Evolutionary conservation across 208 protist species (phyloP).

Genomic region (Leishmania lainsoni): DNA sequence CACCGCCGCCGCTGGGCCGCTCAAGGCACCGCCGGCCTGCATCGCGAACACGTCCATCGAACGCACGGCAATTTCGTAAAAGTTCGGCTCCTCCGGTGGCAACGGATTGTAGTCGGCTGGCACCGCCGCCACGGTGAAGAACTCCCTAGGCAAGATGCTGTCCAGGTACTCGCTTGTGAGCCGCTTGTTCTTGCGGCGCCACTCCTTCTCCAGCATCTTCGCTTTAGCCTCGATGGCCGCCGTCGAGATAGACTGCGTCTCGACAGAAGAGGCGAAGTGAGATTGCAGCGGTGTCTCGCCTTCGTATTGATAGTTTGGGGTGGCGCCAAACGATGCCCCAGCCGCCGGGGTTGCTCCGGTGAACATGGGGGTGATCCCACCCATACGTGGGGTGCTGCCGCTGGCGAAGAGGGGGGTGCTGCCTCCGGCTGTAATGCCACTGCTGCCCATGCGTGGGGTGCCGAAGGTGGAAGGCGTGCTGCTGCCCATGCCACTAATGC

Average conservation of each 20-base stretch:
- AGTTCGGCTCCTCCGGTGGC: slow-evolving; percentile 85
- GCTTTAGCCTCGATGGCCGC: slow-evolving; percentile 76
- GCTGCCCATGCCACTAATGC: slow-evolving; percentile 20
- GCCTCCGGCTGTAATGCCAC: slow-evolving; percentile 14
- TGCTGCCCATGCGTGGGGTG: slow-evolving; percentile 22
- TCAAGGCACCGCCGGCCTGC: slow-evolving; percentile 17
- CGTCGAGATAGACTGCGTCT: slow-evolving; percentile 67
- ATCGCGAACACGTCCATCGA: slow-evolving; percentile 63
- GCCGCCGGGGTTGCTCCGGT: slow-evolving; percentile 45
- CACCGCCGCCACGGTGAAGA: slow-evolving; percentile 73
- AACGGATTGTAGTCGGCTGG: slow-evolving; percentile 84
- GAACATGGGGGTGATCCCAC: slow-evolving; percentile 57
- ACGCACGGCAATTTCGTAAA: slow-evolving; percentile 82
- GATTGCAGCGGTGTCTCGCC: slow-evolving; percentile 85
- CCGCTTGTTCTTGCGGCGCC: slow-evolving; percentile 83
- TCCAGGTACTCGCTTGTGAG: slow-evolving; percentile 84
- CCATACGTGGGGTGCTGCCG: slow-evolving; percentile 28
- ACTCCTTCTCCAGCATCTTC: slow-evolving; percentile 81
- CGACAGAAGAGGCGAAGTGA: slow-evolving; percentile 54
- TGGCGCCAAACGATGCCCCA: slow-evolving; percentile 56
- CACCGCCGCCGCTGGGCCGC: slow-evolving; percentile 22
- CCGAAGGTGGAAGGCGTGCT: slow-evolving; percentile 45
- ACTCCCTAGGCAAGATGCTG: slow-evolving; percentile 63
- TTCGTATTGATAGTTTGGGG: slow-evolving; percentile 91
- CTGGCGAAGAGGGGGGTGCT: slow-evolving; percentile 30